Base-by-base conservation (phyloP, 495 filamentous ascomycete genomes). In the Lophium mytilinum region DNA sequence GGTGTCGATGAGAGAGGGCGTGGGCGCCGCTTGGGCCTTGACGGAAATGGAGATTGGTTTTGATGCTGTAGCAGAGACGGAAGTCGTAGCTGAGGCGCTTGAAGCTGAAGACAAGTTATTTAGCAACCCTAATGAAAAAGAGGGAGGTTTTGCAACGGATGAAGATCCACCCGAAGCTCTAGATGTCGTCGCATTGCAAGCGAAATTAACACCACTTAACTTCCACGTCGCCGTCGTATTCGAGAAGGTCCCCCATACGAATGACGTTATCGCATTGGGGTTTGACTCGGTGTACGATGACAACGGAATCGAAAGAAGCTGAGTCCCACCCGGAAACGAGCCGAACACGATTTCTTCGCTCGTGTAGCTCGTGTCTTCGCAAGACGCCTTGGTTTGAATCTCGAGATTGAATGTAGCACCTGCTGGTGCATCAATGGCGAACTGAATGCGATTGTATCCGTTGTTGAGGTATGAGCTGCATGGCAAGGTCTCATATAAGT, bases 401-500 rank as follows among this genome's bases (percentile, higher is more conserved):
- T 83, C 81, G 6, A 84, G 46, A 2, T 70, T 73, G 24, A 80
- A 68, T 1, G 71, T 73, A 11, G 69, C 75, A 4, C 76, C 75
- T 19, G 73, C 65, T 1, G 81, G 80, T 1, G 76, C 78, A 64
- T 79, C 76, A 61, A 83, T 67, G 47, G 70, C 74, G 61, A 83
- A 83, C 33, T 76, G 74, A 39, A 84, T 55, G 4, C 74, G 75
- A 48, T 72, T 73, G 64, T 83, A 83, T 9, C 71, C 72, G 30
- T 70, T 65, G 35, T 72, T 71, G 9, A 65, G 61, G 37, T 75
- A 72, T 39, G 72, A 69, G 43, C 77, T 65, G 62, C 81, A 84
- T 9, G 65, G 58, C 53, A 83, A 78, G 10, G 73, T 75, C 55
- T 80, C 79, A 54, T 83, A 83, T 56, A 82, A 78, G 63, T 84